phyloP scores from a whole-genome alignment of 225 moss, liverwort and hornwort genomes.

The Pleurozium schreberi region DNA sequence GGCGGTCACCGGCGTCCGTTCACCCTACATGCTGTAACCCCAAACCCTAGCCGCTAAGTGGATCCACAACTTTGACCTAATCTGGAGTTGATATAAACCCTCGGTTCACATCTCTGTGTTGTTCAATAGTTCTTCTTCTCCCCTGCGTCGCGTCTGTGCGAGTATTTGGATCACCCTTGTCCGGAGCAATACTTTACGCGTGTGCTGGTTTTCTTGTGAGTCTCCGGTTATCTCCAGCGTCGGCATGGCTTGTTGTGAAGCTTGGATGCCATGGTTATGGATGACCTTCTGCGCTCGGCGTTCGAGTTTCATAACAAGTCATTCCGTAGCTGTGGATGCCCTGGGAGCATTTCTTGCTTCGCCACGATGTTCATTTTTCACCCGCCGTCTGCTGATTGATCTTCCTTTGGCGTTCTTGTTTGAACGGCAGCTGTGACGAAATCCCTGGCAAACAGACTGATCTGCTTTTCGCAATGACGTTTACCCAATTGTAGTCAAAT shows the following conservation, averaged over 20 bases:
- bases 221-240: background rate
- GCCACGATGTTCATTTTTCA: accelerated
- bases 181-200: accelerated
- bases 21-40: no score
- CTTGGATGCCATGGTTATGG: background rate
- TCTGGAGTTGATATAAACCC: background rate
- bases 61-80: background rate
- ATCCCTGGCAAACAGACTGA: slow-evolving; percentile 33
- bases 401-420: no score
- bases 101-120: accelerated
- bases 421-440: slow-evolving; percentile 10
- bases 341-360: background rate
- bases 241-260: background rate
- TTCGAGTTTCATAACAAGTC: background rate
- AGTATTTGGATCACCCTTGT: accelerated
- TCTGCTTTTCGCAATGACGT: slow-evolving; percentile 26
- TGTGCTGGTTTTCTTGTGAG: background rate
- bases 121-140: accelerated
- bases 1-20: background rate
- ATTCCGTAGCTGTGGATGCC: background rate
- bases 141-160: accelerated
- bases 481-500: slow-evolving; percentile 39
- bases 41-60: background rate
- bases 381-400: background rate
- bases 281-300: background rate